Evolutionary conservation across 306 rosid genomes (phyloP), one percentile per base, ranked within the genome.

Genomic region (Arachis hypogaea): DNA sequence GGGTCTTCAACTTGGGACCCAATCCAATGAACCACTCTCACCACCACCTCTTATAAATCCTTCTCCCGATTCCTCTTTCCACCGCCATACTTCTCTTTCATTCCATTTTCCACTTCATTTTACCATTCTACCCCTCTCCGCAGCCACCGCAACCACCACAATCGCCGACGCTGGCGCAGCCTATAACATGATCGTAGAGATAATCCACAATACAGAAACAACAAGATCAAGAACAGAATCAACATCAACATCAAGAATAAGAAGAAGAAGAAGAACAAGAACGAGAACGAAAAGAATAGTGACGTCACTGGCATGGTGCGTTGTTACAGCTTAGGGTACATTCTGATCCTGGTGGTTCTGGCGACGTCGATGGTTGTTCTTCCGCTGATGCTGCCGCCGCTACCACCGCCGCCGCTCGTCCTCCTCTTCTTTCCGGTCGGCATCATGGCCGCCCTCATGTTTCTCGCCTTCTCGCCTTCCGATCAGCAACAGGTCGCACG

Each of bases 351-450:
- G 57, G 82, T 54, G 18, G 85, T 74, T 36, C 61, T 91, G 7
- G 85, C 93, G 6, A 87, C 81, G 2, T 91, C 88, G 2, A 85
- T 91, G 97, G 85, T 85, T 36, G 73, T 91, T 0, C 69, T 91
- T 29, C 97, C 97, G 59, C 73, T 88, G 42, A 44, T 88, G 43
- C 45, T 88, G 30, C 97, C 97, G 44, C 97, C 94, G 72, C 73
- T 91, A 4, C 97, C 97, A 1, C 97, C 92, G 9, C 97, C 94
- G 54, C 94, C 92, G 9, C 6, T 91, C 79, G 79, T 86, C 55
- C 73, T 91, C 5, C 82, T 91, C 14, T 80, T 91, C 81, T 91
- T 91, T 36, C 93, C 97, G 7, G 88, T 91, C 4, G 89, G 92
- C 42, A 77, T 90, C 50, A 83, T 90, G 96, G 93, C 88, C 5